A percentile compares a stretch with the other conserved stretches of the same genome.
Evolutionary conservation across 352 stramenopile genomes (phyloP).

Genomic region (Phytopythium delawarense): DNA sequence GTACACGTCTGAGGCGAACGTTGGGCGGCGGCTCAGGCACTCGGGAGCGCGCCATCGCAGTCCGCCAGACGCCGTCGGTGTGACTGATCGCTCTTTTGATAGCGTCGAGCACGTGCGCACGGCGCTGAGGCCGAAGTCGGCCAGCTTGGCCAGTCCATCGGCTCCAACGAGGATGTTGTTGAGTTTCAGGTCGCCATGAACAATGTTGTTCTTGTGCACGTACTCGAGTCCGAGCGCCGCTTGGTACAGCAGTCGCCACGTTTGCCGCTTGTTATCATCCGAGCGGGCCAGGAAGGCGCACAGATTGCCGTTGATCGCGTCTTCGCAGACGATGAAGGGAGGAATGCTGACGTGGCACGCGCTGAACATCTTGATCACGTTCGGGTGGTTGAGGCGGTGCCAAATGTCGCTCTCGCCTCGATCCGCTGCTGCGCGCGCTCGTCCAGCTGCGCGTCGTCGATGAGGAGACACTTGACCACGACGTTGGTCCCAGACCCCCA

Average conservation of each 20-base stretch:
- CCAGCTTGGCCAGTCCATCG: not conserved
- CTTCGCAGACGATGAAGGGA: conserved; percentile 23
- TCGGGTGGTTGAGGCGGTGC: conserved; percentile 21
- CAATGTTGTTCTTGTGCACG: not conserved
- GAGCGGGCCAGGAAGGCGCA: conserved; percentile 9
- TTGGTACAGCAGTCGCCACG: conserved; percentile 22
- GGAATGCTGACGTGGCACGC: conserved; percentile 25
- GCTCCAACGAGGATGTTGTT: not conserved
- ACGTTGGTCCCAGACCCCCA: conserved; percentile 17
- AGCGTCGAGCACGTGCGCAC: not conserved
- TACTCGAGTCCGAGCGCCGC: conserved; percentile 30
- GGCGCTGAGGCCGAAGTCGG: not conserved
- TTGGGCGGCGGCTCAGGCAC: not conserved
- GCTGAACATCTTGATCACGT: conserved; percentile 25
- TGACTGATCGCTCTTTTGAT: not conserved
- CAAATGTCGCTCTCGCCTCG: conserved; percentile 24
- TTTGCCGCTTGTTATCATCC: conserved; percentile 3
- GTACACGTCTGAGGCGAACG: conserved; percentile 9
- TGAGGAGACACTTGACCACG: conserved; percentile 28
- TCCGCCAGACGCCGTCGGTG: not conserved
- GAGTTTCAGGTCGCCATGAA: not conserved
- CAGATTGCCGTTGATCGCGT: conserved; percentile 17
- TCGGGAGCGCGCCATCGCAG: not conserved
- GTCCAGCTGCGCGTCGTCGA: conserved; percentile 6
- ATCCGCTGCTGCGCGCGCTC: conserved; percentile 9